A percentile compares a stretch with the other conserved stretches of the same genome.
These are phyloP conservation scores for Ogataea paradorogensis DNA, from an alignment of 805 yeast species.

Conservation along the genomic window DNA sequence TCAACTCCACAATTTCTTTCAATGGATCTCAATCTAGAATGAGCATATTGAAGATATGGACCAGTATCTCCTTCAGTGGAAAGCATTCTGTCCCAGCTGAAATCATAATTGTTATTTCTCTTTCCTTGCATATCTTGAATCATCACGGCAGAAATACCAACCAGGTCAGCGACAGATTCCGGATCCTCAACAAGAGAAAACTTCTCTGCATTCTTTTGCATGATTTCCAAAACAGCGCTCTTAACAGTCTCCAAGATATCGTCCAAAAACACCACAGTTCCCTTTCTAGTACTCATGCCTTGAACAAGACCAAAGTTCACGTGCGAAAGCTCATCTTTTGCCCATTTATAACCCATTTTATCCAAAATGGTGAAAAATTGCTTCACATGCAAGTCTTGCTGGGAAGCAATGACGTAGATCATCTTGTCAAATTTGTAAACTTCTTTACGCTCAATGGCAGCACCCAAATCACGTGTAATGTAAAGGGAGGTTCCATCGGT, in stretches of 20 bases:
- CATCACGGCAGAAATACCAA: conserved; percentile 97
- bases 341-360: conserved; percentile 89
- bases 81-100: conserved; percentile 97
- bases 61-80: conserved; percentile 99
- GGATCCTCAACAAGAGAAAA: conserved; percentile 93
- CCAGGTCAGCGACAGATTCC: conserved; percentile 88
- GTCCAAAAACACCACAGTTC: conserved; percentile 97
- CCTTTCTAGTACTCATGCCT: conserved; percentile 98
- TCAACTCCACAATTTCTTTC: conserved; percentile 74
- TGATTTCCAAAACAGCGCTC: conserved; percentile 92
- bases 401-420: conserved; percentile 94
- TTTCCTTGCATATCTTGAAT: conserved; percentile 98
- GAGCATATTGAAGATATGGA: conserved; percentile 97
- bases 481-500: conserved; percentile 94
- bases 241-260: conserved; percentile 90
- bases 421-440: conserved; percentile 86
- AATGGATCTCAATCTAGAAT: conserved; percentile 92
- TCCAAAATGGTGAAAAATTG: conserved; percentile 94
- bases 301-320: conserved; percentile 96
- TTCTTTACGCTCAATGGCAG: conserved; percentile 86
- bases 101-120: conserved; percentile 92
- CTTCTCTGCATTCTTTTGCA: conserved; percentile 87
- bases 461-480: conserved; percentile 94
- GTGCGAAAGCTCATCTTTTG: conserved; percentile 62
- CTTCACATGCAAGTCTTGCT: conserved; percentile 91